Conservation (phyloP, 2,329 filamentous ascomycete genomes). For the Aspergillus sp. region DNA sequence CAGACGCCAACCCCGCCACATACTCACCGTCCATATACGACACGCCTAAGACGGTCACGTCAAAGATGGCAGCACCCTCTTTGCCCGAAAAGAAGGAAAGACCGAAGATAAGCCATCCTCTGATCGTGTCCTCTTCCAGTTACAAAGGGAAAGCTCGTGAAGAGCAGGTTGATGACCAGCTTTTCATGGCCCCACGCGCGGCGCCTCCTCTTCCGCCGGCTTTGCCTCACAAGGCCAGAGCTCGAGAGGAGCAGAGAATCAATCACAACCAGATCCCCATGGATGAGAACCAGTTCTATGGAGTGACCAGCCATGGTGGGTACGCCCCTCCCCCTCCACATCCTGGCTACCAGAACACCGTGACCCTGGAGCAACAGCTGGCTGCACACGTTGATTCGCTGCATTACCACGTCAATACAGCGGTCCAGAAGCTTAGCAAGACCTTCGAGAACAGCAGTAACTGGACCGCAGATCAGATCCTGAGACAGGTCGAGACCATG, state of each 20-base stretch:
- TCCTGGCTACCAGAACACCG: slow-evolving; percentile 28
- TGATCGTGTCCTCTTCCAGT: slow-evolving; percentile 21
- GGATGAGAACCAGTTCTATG: slow-evolving; percentile 15
- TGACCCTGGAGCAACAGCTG: slow-evolving; percentile 29
- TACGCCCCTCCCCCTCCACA: slow-evolving; percentile 32
- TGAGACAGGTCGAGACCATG: slow-evolving; percentile 25
- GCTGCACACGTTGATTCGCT: slow-evolving; percentile 23
- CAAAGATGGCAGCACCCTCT: background rate
- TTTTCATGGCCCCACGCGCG: slow-evolving; percentile 3
- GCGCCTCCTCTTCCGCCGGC: background rate
- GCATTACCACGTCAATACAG: slow-evolving; percentile 28
- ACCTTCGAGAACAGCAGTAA: slow-evolving; percentile 26
- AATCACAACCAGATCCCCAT: background rate
- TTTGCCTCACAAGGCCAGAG: slow-evolving; percentile 4
- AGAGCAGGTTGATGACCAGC: slow-evolving; percentile 4
- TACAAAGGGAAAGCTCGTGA: background rate
- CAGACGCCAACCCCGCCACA: background rate
- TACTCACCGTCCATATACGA: slow-evolving; percentile 19
- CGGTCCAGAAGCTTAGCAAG: slow-evolving; percentile 18
- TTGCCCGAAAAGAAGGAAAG: slow-evolving; percentile 1
- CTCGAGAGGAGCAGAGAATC: slow-evolving; percentile 4
- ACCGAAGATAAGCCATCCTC: slow-evolving; percentile 10
- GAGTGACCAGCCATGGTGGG: slow-evolving; percentile 27
- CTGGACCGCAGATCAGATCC: slow-evolving; percentile 29
- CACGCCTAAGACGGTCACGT: background rate